Percentiles rank a stretch among this genome's conserved stretches.
These are phyloP conservation scores for Leccinum fibrillosum DNA, from an alignment of 768 basidiomycete species.

Conservation along the genomic window DNA sequence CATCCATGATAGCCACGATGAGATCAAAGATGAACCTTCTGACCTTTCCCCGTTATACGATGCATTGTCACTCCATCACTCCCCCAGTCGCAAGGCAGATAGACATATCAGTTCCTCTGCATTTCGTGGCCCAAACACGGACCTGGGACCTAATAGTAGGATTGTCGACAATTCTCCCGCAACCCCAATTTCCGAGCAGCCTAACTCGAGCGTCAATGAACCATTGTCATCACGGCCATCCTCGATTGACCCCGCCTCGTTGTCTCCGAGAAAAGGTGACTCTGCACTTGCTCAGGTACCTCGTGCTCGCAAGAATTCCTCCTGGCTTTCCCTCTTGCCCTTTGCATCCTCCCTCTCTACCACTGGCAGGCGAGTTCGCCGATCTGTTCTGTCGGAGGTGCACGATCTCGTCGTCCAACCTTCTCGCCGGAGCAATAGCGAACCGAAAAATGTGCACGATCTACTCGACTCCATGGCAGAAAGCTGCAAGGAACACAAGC, in stretches of 20 bases:
- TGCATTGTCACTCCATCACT: neutral
- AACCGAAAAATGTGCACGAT: constrained; percentile 20
- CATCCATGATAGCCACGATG: neutral
- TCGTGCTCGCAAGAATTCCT: constrained; percentile 5
- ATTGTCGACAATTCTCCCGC: too few relatives aligned
- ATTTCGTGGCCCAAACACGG: neutral
- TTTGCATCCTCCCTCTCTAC: constrained; percentile 28
- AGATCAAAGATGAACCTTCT: neutral
- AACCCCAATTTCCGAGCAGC: neutral
- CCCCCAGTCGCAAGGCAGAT: neutral
- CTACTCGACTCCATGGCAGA: constrained; percentile 61
- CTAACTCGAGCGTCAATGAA: neutral
- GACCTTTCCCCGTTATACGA: constrained; percentile 19
- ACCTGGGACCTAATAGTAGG: neutral
- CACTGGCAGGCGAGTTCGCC: constrained; percentile 41
- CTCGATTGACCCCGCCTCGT: neutral
- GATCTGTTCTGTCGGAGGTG: constrained; percentile 49
- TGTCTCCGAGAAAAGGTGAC: neutral
- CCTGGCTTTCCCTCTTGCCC: constrained; percentile 31
- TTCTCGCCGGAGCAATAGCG: neutral
- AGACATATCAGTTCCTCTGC: neutral
- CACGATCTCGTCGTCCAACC: constrained; percentile 44
- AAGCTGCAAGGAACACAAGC: constrained; percentile 48
- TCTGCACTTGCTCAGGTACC: neutral
- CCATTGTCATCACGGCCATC: neutral